Conservation (phyloP, 345 rosid species). For the Excoecaria cochinchinensis region DNA sequence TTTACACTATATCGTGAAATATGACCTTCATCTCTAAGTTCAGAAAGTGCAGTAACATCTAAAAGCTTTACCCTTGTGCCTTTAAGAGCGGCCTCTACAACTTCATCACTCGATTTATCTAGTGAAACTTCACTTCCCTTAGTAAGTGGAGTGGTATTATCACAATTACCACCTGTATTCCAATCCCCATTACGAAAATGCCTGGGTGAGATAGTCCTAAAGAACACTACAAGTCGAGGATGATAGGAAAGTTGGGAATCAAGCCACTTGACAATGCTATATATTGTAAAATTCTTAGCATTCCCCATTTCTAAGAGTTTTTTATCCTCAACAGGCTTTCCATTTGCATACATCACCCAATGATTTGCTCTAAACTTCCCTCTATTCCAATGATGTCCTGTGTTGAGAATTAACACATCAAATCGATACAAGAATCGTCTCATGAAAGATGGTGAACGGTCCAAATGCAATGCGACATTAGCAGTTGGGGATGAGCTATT, state of each 20-base stretch:
- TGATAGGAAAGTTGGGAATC: constrained; percentile 38
- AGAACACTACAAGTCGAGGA: constrained; percentile 41
- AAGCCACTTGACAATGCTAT: constrained; percentile 48
- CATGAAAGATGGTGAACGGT: constrained; percentile 50
- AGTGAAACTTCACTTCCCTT: constrained; percentile 40
- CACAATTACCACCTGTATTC: constrained; percentile 52
- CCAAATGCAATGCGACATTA: constrained; percentile 56
- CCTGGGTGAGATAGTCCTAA: constrained; percentile 45
- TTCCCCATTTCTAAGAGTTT: constrained; percentile 28
- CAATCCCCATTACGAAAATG: constrained; percentile 52
- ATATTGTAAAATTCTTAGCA: constrained; percentile 50
- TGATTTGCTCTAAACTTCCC: constrained; percentile 41
- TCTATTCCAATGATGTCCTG: constrained; percentile 61
- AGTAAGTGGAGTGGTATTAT: constrained; percentile 40
- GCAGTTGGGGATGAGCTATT: constrained; percentile 29
- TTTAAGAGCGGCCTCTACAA: constrained; percentile 18
- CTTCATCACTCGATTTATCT: constrained; percentile 24
- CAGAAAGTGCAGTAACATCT: constrained; percentile 30
- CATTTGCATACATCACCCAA: constrained; percentile 54
- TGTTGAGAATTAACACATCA: constrained; percentile 50
- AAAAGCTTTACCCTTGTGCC: constrained; percentile 27
- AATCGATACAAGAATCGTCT: constrained; percentile 28
- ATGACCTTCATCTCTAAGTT: constrained; percentile 32
- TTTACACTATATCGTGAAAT: constrained; percentile 43
- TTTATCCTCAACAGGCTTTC: constrained; percentile 32